Evolutionary conservation across 805 yeast species (phyloP).

Genomic region (Cyberlindnera meyerae): DNA sequence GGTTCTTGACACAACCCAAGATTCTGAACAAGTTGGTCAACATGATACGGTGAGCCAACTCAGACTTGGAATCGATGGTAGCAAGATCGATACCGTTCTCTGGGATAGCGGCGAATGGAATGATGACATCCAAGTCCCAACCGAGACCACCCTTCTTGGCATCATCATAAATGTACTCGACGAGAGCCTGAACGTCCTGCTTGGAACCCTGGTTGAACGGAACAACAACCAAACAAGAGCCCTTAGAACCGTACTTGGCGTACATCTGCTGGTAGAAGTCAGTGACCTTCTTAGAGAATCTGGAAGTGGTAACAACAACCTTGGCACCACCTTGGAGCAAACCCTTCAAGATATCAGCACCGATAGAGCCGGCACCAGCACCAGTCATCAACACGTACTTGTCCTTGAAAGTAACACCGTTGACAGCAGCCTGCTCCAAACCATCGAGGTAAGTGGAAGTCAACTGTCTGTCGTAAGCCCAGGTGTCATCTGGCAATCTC

Average conservation of each 20-base stretch:
- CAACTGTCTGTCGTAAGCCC: slow-evolving; percentile 79
- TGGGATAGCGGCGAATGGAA: slow-evolving; percentile 99
- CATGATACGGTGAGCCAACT: slow-evolving; percentile 98
- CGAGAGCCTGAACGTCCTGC: slow-evolving; percentile 83
- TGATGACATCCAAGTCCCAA: slow-evolving; percentile 94
- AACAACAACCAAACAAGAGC: slow-evolving; percentile 89
- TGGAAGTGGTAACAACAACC: slow-evolving; percentile 92
- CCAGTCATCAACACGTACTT: slow-evolving; percentile 92
- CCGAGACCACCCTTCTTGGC: slow-evolving; percentile 87
- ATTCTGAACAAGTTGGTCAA: slow-evolving; percentile 90
- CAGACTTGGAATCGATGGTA: slow-evolving; percentile 89
- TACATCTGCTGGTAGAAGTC: slow-evolving; percentile 94
- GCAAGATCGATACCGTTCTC: slow-evolving; percentile 97
- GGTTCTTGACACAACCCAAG: slow-evolving; percentile 83
- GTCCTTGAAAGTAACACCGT: slow-evolving; percentile 85
- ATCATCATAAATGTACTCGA: slow-evolving; percentile 79
- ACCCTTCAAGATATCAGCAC: slow-evolving; percentile 95
- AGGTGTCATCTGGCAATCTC: slow-evolving; percentile 63
- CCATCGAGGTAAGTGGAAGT: slow-evolving; percentile 82
- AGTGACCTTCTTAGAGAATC: slow-evolving; percentile 90
- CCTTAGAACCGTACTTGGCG: slow-evolving; percentile 88
- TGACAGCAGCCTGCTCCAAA: slow-evolving; percentile 88
- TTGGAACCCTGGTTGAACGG: slow-evolving; percentile 99
- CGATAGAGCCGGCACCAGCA: slow-evolving; percentile 98
- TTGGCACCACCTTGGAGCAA: slow-evolving; percentile 96